Evolutionary conservation across 2,329 filamentous ascomycete genomes (phyloP).

Genomic region (Emergomyces orientalis): DNA sequence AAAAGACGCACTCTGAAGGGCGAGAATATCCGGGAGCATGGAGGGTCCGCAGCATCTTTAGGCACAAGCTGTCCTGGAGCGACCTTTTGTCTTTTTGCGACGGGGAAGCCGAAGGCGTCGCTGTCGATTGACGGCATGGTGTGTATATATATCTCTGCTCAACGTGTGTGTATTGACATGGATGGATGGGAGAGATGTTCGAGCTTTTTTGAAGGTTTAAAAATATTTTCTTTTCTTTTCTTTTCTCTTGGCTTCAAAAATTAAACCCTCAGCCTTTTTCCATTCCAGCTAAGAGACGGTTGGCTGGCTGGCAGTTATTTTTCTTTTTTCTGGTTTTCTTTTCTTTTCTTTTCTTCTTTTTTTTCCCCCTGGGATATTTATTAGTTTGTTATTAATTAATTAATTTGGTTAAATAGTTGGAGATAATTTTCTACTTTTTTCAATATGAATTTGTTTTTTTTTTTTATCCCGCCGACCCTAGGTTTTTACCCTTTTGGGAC

Average conservation of each 20-base stretch:
- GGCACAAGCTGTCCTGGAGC: conserved; percentile 28
- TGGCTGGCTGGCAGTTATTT: background rate
- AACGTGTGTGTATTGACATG: background rate
- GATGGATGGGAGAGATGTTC: background rate
- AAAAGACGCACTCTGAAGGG: conserved; percentile 73
- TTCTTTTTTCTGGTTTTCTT: background rate
- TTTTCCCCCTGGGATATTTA: background rate
- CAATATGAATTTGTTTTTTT: too few species aligned
- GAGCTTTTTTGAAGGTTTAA: background rate
- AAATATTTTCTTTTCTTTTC: background rate
- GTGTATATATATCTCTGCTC: background rate
- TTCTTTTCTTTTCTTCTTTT: background rate
- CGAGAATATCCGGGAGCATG: conserved; percentile 75
- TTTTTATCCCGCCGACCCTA: background rate
- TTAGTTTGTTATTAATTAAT: too few species aligned
- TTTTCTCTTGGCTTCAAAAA: background rate
- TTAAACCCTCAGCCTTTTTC: background rate
- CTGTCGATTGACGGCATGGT: conserved; percentile 41
- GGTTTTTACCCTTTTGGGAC: conserved; percentile 6
- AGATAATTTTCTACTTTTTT: too few species aligned
- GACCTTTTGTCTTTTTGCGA: conserved; percentile 69
- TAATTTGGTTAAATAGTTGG: too few species aligned
- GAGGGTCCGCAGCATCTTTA: conserved; percentile 20
- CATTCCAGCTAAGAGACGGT: background rate
- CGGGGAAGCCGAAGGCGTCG: conserved; percentile 51